These are phyloP conservation scores for Pythium guiyangense DNA, from an alignment of 352 stramenopile genomes.

Conservation along the genomic window DNA sequence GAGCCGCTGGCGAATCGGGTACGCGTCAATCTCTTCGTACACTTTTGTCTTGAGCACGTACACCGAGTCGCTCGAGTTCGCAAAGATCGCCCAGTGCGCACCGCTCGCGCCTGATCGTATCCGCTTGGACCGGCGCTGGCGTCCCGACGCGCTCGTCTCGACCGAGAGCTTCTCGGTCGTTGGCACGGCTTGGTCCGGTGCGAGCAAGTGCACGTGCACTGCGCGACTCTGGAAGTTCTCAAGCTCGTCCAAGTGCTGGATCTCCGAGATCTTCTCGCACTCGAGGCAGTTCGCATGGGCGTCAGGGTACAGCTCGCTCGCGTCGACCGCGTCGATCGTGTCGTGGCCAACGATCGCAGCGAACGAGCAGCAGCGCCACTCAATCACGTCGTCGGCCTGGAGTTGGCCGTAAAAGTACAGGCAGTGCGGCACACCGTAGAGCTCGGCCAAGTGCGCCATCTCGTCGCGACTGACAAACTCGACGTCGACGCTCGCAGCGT, in stretches of 20 bases:
- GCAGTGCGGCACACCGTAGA: conserved; percentile 46
- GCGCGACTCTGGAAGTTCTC: conserved; percentile 63
- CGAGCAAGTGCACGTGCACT: conserved; percentile 57
- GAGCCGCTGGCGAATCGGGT: conserved; percentile 62
- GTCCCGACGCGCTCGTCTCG: conserved; percentile 26
- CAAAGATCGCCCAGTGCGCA: conserved; percentile 40
- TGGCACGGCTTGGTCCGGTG: conserved; percentile 47
- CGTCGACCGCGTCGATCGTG: conserved; percentile 6
- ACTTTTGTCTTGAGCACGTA: conserved; percentile 80
- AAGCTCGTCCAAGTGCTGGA: conserved; percentile 37
- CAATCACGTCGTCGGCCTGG: conserved; percentile 18
- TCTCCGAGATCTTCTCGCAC: conserved; percentile 41
- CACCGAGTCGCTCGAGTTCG: conserved; percentile 63
- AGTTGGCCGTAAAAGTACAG: conserved; percentile 48
- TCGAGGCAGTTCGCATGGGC: conserved; percentile 30
- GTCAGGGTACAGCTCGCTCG: conserved; percentile 5
- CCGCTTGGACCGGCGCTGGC: conserved; percentile 58
- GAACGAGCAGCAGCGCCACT: conserved; percentile 48
- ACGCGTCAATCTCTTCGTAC: conserved; percentile 58
- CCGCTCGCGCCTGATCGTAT: conserved; percentile 39
- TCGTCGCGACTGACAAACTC: conserved; percentile 59
- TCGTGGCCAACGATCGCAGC: conserved; percentile 18
- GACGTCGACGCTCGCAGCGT: conserved; percentile 39
- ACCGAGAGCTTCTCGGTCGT: conserved; percentile 33
- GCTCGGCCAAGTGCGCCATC: conserved; percentile 49